A percentile compares a stretch with the other conserved stretches of the same genome.
phyloP scores from a whole-genome alignment of 129 eudicot species.

The Solidago caesia region DNA sequence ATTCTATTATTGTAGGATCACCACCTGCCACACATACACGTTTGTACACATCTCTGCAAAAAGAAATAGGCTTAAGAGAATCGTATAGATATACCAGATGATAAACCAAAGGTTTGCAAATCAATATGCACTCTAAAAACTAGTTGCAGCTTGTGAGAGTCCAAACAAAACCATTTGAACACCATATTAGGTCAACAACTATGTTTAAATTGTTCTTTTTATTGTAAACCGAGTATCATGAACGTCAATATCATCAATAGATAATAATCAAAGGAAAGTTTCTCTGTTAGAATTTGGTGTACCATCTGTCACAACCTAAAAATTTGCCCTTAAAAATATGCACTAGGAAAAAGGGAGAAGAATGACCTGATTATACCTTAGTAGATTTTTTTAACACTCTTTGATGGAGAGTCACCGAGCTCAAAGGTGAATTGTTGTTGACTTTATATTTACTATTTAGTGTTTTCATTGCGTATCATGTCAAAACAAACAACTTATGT shows the following conservation, averaged over 20 bases:
- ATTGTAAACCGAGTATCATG: neutral
- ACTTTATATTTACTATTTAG: neutral
- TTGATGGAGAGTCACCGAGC: neutral
- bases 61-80: neutral
- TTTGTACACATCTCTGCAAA: conserved; percentile 56
- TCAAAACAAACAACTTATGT: neutral
- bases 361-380: too few species aligned
- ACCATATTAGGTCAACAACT: conserved; percentile 1
- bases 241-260: neutral
- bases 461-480: neutral
- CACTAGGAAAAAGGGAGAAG: too few species aligned
- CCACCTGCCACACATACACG: conserved; percentile 89
- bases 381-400: too few species aligned
- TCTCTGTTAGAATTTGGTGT: neutral
- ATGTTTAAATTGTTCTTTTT: neutral
- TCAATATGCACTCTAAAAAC: neutral
- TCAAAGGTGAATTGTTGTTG: neutral
- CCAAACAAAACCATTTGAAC: conserved; percentile 7
- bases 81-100: neutral
- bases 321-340: neutral
- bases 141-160: neutral
- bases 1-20: conserved; percentile 64
- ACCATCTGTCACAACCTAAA: neutral
- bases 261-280: neutral
- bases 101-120: neutral